phyloP scores from a whole-genome alignment of 768 basidiomycete genomes.

The Hysterangium stoloniferum region DNA sequence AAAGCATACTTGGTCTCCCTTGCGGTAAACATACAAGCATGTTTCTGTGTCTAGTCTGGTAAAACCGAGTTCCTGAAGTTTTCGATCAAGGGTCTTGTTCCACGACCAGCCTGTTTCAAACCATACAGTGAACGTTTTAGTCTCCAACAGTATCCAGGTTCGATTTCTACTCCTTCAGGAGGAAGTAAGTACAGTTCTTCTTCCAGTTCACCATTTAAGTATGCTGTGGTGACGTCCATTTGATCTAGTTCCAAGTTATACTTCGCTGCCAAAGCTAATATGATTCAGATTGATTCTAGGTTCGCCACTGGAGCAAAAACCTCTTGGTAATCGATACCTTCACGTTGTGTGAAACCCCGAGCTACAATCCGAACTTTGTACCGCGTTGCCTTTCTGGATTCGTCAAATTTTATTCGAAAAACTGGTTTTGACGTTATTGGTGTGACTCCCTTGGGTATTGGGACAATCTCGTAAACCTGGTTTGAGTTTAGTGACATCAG shows the following conservation, averaged over 20 bases:
- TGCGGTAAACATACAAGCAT: not conserved
- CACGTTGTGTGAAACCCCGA: too few species aligned
- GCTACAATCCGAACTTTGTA: too few species aligned
- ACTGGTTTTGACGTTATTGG: too few species aligned
- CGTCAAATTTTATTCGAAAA: too few species aligned
- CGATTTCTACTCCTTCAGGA: conserved; percentile 11
- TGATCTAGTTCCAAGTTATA: conserved; percentile 21
- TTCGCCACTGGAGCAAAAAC: conserved; percentile 13
- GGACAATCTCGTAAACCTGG: conserved; percentile 18
- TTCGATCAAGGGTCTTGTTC: not conserved
- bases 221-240: too few species aligned
- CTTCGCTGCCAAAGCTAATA: conserved; percentile 15
- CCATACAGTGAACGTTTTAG: conserved; percentile 11
- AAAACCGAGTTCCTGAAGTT: not conserved
- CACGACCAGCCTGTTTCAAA: not conserved
- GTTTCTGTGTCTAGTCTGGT: not conserved
- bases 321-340: conserved; percentile 8
- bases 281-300: conserved; percentile 12
- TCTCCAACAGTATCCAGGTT: not conserved
- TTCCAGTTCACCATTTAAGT: conserved; percentile 17
- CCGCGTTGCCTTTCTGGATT: too few species aligned
- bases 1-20: not conserved
- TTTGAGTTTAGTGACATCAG: not conserved
- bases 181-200: conserved; percentile 20
- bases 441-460: conserved; percentile 14